A percentile compares a stretch with the other conserved stretches of the same genome.
phyloP scores from a whole-genome alignment of 1,139 yeast genomes.

The Candida gigantensis region DNA sequence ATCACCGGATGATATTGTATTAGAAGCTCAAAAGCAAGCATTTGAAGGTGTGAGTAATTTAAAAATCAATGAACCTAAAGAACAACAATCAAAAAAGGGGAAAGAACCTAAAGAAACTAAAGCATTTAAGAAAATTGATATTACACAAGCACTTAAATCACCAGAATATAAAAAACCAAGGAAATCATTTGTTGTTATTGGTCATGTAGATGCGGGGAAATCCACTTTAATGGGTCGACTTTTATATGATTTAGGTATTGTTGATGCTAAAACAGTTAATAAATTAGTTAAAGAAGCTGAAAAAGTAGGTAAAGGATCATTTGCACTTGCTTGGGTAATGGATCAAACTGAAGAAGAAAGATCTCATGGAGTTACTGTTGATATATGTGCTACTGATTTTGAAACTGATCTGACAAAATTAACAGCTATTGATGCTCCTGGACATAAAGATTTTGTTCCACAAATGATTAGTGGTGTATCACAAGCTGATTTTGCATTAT shows the following conservation, averaged over 20 bases:
- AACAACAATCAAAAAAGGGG: conserved; percentile 13
- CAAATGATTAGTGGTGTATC: conserved; percentile 56
- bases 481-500: conserved; percentile 67
- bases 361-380: conserved; percentile 88
- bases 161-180: conserved; percentile 55
- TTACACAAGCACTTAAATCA: conserved; percentile 38
- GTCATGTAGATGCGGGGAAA: conserved; percentile 98
- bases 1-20: conserved; percentile 80
- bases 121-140: conserved; percentile 41
- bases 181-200: conserved; percentile 80
- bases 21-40: conserved; percentile 60
- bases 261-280: conserved; percentile 74
- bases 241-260: conserved; percentile 76
- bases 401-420: conserved; percentile 66
- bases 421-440: conserved; percentile 94
- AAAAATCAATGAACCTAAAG: conserved; percentile 18
- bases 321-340: conserved; percentile 96
- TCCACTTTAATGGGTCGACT: conserved; percentile 92
- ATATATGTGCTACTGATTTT: conserved; percentile 81
- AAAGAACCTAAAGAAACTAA: conserved; percentile 39
- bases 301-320: conserved; percentile 83
- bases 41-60: conserved; percentile 43
- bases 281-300: conserved; percentile 81
- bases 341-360: conserved; percentile 95
- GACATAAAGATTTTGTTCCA: conserved; percentile 52